A percentile compares a stretch with the other conserved stretches of the same genome.
phyloP scores from a whole-genome alignment of 2,329 filamentous ascomycete genomes.

The Didymella glomerata region DNA sequence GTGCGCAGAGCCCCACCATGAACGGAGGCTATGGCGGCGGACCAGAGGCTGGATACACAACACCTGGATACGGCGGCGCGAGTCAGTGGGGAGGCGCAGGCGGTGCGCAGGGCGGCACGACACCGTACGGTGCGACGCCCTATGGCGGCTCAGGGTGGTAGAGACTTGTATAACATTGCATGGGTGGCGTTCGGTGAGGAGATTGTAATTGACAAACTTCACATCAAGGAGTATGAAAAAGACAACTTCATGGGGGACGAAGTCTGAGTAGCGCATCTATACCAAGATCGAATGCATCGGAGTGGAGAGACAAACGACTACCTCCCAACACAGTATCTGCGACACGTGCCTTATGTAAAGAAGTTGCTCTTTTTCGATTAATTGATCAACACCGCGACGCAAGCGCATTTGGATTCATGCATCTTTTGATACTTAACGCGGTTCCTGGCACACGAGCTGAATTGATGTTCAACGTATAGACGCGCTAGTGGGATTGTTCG shows the following conservation, averaged over 20 bases:
- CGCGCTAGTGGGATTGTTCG: neutral
- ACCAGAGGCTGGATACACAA: slow-evolving; percentile 71
- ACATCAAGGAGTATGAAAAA: neutral
- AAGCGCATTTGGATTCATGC: neutral
- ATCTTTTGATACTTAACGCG: neutral
- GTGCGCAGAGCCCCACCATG: slow-evolving; percentile 70
- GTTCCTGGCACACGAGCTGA: neutral
- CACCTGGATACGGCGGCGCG: slow-evolving; percentile 64
- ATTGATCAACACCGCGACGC: too few species aligned
- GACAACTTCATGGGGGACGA: neutral
- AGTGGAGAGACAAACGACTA: neutral
- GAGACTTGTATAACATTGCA: slow-evolving; percentile 38
- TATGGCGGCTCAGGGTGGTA: slow-evolving; percentile 57
- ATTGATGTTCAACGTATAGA: too few species aligned
- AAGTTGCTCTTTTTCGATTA: too few species aligned
- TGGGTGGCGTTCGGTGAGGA: slow-evolving; percentile 37
- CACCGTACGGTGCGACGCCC: slow-evolving; percentile 68
- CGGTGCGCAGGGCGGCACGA: slow-evolving; percentile 53
- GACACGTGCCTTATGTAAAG: neutral
- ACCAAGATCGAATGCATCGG: neutral
- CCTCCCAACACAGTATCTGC: neutral
- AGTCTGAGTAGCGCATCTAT: slow-evolving; percentile 2
- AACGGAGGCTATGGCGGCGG: slow-evolving; percentile 62
- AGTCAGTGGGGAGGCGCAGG: slow-evolving; percentile 69
- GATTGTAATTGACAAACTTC: neutral